A percentile compares a stretch with the other conserved stretches of the same genome.
Evolutionary conservation across 2,329 filamentous ascomycete genomes (phyloP).

Genomic region (Fusarium xylarioides): DNA sequence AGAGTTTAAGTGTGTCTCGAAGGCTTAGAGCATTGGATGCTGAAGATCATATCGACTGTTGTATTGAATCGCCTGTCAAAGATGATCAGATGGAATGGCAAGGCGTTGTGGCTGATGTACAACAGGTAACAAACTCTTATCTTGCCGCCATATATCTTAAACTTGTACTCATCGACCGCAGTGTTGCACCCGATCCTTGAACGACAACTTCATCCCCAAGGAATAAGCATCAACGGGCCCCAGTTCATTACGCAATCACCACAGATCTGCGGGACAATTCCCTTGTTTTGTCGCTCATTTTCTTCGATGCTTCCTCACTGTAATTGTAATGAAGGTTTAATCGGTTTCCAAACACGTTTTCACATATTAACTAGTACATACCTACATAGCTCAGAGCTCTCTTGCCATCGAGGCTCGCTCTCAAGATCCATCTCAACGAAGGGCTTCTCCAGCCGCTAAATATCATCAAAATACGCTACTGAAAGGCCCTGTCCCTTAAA

Average conservation of each 20-base stretch:
- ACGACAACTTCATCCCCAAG: background rate
- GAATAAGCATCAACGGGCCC: conserved; percentile 23
- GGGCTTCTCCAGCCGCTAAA: background rate
- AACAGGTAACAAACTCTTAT: conserved; percentile 4
- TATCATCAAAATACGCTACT: conserved; percentile 9
- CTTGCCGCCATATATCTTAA: conserved; percentile 1
- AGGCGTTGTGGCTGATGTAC: conserved; percentile 14
- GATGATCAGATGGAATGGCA: conserved; percentile 7
- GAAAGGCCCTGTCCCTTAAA: background rate
- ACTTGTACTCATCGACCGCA: background rate
- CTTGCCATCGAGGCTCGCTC: background rate
- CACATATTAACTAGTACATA: background rate
- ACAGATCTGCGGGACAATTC: conserved; percentile 11
- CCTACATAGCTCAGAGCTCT: background rate
- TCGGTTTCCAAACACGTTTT: background rate
- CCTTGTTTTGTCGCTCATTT: background rate
- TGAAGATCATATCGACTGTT: background rate
- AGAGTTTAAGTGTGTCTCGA: conserved; percentile 5
- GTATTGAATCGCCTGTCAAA: conserved; percentile 5
- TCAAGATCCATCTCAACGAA: background rate
- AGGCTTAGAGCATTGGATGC: conserved; percentile 5
- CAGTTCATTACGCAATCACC: conserved; percentile 29
- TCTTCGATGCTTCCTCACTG: background rate
- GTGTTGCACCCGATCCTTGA: conserved; percentile 1
- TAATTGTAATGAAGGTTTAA: background rate